Conservation (phyloP, 192 early-diverging fungal species). For the Coemansia sp. region DNA sequence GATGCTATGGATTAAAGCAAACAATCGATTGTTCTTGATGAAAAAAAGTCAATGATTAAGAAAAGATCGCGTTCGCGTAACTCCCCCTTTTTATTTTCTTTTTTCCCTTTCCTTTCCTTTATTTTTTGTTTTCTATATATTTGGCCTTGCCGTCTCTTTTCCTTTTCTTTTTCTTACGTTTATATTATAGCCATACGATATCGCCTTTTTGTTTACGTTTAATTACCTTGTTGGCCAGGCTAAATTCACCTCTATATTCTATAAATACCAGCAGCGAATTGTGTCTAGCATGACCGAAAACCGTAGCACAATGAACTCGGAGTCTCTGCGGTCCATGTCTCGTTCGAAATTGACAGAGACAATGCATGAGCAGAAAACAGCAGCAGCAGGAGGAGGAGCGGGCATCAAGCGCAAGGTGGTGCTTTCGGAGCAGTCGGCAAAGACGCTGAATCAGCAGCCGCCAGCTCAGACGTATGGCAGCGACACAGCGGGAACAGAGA, state of each 20-base stretch:
- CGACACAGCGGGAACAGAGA: constrained; percentile 15
- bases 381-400: neutral
- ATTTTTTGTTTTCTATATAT: constrained; percentile 2
- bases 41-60: neutral
- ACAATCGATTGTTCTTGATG: neutral
- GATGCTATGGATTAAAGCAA: neutral
- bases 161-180: neutral
- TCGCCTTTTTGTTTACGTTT: too few relatives aligned
- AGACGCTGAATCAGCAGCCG: constrained; percentile 27
- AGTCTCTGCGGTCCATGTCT: constrained; percentile 17
- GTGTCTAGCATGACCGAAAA: constrained; percentile 33
- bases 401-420: constrained; percentile 32
- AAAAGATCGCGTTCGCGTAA: constrained; percentile 7
- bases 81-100: neutral
- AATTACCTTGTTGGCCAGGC: too few relatives aligned
- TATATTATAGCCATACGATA: neutral
- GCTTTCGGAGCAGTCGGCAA: constrained; percentile 35
- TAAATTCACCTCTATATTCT: neutral
- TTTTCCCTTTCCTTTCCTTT: neutral
- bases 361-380: constrained; percentile 36
- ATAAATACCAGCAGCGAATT: neutral
- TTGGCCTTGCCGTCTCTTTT: neutral
- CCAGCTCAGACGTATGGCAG: neutral
- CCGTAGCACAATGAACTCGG: constrained; percentile 17
- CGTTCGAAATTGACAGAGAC: constrained; percentile 36